Base-by-base conservation (phyloP, 805 yeast species). In the Saccharomycopsis fibuligera region DNA sequence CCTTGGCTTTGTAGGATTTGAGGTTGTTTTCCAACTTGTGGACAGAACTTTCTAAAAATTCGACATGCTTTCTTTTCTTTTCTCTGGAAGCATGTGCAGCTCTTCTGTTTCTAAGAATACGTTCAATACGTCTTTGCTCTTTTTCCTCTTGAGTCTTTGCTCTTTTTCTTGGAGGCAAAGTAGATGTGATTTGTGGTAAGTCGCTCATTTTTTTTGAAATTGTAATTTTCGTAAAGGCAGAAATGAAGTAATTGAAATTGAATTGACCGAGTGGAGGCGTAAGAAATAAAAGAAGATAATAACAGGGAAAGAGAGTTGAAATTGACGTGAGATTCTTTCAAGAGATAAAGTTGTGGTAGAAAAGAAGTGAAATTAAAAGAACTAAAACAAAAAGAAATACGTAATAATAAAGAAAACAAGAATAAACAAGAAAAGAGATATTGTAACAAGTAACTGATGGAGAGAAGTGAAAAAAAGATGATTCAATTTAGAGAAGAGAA, bases 71-170 rank as follows among this genome's bases (percentile, higher is more conserved):
- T 63, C 98, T 78, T 76, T 91, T 91, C 78, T 91, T 90, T 63
- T 93, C 99, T 57, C 99, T 78, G 25, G 96, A 86, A 46, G 96
- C 96, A 64, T 91, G 98, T 42, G 99, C 99, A 14, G 98, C 98
- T 63, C 91, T 84, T 61, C 98, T 79, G 67, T 91, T 91, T 63
- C 99, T 78, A 59, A 91, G 72, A 44, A 93, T 90, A 45, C 99
- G 74, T 68, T 93, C 98, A 47, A 90, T 80, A 41, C 96, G 78
- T 56, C 98, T 82, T 69, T 91, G 98, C 66, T 93, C 98, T 69
- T 91, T 93, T 69, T 91, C 98, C 68, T 90, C 96, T 57, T 86
- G 78, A 37, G 99, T 93, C 74, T 86, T 88, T 5, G 99, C 98
- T 58, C 98, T 79, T 72, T 93, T 93, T 56, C 98, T 78, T 47